Base-by-base conservation (phyloP, 2,329 filamentous ascomycete genomes). In the Hymenoscyphus infarciens region DNA sequence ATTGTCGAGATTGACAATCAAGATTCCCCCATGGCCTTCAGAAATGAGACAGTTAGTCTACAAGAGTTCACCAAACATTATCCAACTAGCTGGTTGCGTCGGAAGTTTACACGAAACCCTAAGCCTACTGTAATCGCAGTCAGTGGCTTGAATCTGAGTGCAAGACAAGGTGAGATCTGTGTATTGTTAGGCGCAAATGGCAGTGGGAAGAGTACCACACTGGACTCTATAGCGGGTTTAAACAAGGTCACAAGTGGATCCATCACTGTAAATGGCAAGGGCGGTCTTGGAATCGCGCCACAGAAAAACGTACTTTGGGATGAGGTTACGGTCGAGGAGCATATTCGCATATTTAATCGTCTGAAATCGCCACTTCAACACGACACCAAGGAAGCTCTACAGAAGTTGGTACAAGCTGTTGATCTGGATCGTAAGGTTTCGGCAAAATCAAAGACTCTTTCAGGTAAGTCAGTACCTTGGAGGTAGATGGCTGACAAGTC, bases 271-370 rank as follows among this genome's bases (percentile, higher is more conserved):
- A 87, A 93, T 67, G 88, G 87, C 0, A 87, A 86, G 10, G 90
- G 90, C 10, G 91, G 91, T 0, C 82, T 97, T 22, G 93, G 93
- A 15, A 87, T 96, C 52, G 94, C 92, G 62, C 93, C 93, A 0
- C 93, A 97, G 74, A 93, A 94, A 79, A 97, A 97, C 70, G 93
- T 97, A 5, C 82, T 97, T 35, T 97, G 93, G 92, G 89, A 94
- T 69, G 88, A 92, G 63, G 78, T 97, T 61, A 96, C 90, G 0
- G 92, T 96, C 0, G 85, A 87, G 70, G 92, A 97, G 74, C 93
- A 97, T 71, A 86, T 97, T 16, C 77, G 78, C 10, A 90, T 96
- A 57, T 97, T 97, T 78, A 94, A 95, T 74, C 81, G 82, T 55
- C 81, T 97, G 57, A 97, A 97, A 72, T 83, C 88, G 0, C 82